phyloP scores from a whole-genome alignment of 2,329 filamentous ascomycete genomes.

The Chrysosphaeria jannelii region DNA sequence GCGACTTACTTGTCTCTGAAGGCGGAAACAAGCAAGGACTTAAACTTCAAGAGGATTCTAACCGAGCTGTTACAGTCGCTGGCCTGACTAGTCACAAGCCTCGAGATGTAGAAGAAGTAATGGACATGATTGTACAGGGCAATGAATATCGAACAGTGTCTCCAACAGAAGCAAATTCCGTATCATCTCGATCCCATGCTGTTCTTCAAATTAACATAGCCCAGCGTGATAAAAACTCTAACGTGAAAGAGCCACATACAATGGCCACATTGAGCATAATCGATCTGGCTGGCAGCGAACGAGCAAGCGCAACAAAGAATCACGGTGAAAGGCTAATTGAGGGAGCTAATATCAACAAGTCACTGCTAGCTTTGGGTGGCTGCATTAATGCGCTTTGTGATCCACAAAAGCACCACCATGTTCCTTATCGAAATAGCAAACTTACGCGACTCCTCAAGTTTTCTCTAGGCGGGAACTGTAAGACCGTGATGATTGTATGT shows the following conservation, averaged over 20 bases:
- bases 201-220: conserved; percentile 93
- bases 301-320: conserved; percentile 91
- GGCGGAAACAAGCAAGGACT: conserved; percentile 56
- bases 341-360: conserved; percentile 98
- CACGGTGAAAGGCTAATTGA: conserved; percentile 71
- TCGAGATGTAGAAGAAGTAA: conserved; percentile 77
- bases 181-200: conserved; percentile 86
- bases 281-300: conserved; percentile 82
- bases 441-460: conserved; percentile 88
- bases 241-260: conserved; percentile 78
- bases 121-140: conserved; percentile 94
- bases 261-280: conserved; percentile 98
- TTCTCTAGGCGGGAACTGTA: conserved; percentile 89
- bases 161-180: conserved; percentile 87
- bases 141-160: conserved; percentile 91
- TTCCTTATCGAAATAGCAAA: conserved; percentile 94
- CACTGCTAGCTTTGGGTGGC: conserved; percentile 70
- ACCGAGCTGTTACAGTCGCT: conserved; percentile 72
- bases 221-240: conserved; percentile 77
- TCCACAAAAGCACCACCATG: conserved; percentile 65
- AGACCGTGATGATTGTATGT: conserved; percentile 98
- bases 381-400: conserved; percentile 98
- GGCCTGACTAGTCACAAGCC: conserved; percentile 80
- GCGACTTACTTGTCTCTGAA: conserved; percentile 72
- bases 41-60: conserved; percentile 81